Percentiles rank a stretch among this genome's conserved stretches.
Conservation (phyloP, 2,329 filamentous ascomycete genomes). For the Ophiostoma himal-ulmi region DNA sequence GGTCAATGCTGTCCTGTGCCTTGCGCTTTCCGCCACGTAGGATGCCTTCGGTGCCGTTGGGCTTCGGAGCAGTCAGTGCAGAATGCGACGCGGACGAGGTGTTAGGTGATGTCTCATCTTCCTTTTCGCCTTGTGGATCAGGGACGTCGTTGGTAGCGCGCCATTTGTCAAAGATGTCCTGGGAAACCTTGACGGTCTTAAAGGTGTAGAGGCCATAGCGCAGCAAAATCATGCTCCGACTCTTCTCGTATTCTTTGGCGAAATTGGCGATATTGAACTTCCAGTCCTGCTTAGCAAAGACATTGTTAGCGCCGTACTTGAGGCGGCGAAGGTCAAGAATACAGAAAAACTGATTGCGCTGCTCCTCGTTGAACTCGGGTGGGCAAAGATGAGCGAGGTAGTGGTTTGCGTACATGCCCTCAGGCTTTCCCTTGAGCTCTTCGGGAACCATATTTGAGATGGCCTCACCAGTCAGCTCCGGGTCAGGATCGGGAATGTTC, state of each 20-base stretch:
- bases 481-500: conserved; percentile 54
- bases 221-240: conserved; percentile 54
- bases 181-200: conserved; percentile 55
- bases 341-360: conserved; percentile 58
- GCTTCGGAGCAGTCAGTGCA: conserved; percentile 15
- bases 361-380: conserved; percentile 51
- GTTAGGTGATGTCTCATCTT: conserved; percentile 13
- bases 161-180: conserved; percentile 54
- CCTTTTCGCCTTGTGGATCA: conserved; percentile 43
- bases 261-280: conserved; percentile 58
- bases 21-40: conserved; percentile 46
- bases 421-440: conserved; percentile 43
- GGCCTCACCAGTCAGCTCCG: conserved; percentile 50
- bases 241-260: conserved; percentile 60
- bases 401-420: conserved; percentile 56
- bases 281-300: conserved; percentile 57
- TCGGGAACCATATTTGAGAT: conserved; percentile 50
- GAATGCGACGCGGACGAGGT: background rate
- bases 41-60: conserved; percentile 34
- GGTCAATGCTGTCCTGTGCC: conserved; percentile 46
- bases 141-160: conserved; percentile 51
- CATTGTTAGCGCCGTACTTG: conserved; percentile 57
- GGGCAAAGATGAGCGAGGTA: conserved; percentile 54
- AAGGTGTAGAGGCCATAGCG: conserved; percentile 59
- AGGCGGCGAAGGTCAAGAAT: conserved; percentile 56